Base-by-base conservation (phyloP, 164 flowering plant genomes). In the Saururus chinensis region DNA sequence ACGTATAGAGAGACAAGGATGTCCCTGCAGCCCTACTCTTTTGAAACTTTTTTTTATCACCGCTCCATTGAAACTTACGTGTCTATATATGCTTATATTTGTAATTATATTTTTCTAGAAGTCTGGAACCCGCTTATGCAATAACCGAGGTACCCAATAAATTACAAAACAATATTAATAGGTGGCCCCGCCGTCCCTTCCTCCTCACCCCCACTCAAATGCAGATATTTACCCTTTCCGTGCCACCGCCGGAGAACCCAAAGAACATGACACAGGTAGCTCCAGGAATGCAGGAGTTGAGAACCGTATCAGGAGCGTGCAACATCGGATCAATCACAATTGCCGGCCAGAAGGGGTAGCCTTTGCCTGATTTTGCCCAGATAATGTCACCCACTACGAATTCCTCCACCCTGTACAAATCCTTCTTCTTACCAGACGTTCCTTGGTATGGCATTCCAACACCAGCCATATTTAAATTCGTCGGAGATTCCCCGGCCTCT, bases 251-350 rank as follows among this genome's bases (percentile, higher is more conserved):
- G 16, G 92, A 81, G 70, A 83, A 82, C 6, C 99, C 99, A 70
- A 85, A 88, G 68, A 87, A 95, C 99, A 95, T 95, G 40, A 95
- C 95, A 66, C 99, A 95, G 56, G 77, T 73, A 22, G 96, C 81
- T 55, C 84, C 95, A 22, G 96, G 74, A 60, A 86, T 68, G 68
- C 91, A 80, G 58, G 89, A 80, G 26, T 83, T 79, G 65, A 91
- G 60, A 66, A 91, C 96, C 16, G 74, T 68, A 63, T 79, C 82
- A 20, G 98, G 98, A 25, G 96, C 98, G 73, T 91, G 87, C 51
- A 74, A 57, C 71, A 87, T 63, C 16, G 99, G 98, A 73, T 95
- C 96, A 70, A 95, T 87, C 19, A 95, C 96, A 65, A 83, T 75
- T 20, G 96, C 99, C 16, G 99, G 99, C 99, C 97, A 91, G 54